Evolutionary conservation across 2,329 filamentous ascomycete genomes (phyloP).

Genomic region (Monosporascus sp.): DNA sequence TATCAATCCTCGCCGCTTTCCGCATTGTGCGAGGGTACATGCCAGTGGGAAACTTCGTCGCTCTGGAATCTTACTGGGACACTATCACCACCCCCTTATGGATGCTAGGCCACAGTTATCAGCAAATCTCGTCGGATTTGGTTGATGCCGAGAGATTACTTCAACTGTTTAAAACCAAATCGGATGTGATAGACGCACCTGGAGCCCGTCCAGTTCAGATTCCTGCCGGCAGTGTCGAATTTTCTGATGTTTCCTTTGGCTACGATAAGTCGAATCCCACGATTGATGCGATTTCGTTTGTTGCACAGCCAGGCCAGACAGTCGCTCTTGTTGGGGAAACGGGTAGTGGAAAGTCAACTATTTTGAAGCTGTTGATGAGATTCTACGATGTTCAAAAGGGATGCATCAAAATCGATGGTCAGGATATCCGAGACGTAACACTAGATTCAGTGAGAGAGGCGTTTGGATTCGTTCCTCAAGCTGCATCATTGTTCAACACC

Average conservation of each 20-base stretch:
- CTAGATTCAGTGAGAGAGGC: slow-evolving; percentile 51
- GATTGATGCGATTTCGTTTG: slow-evolving; percentile 43
- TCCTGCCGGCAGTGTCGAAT: slow-evolving; percentile 44
- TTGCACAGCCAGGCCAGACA: slow-evolving; percentile 46
- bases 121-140: slow-evolving; percentile 35
- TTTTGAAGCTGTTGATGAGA: slow-evolving; percentile 54
- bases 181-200: slow-evolving; percentile 45
- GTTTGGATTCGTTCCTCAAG: slow-evolving; percentile 61
- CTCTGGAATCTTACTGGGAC: slow-evolving; percentile 61
- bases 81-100: slow-evolving; percentile 34
- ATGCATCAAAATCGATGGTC: slow-evolving; percentile 51
- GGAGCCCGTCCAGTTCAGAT: slow-evolving; percentile 40
- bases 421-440: slow-evolving; percentile 55
- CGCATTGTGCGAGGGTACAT: slow-evolving; percentile 44
- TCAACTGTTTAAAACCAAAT: slow-evolving; percentile 51
- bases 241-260: slow-evolving; percentile 49
- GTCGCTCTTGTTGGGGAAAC: slow-evolving; percentile 59
- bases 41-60: slow-evolving; percentile 57
- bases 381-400: slow-evolving; percentile 55
- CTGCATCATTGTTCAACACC: slow-evolving; percentile 59
- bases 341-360: slow-evolving; percentile 58
- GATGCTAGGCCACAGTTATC: slow-evolving; percentile 20
- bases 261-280: slow-evolving; percentile 50
- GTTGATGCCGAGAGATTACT: slow-evolving; percentile 61
- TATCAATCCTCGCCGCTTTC: slow-evolving; percentile 42